Evolutionary conservation across 176 grass and related monocot genomes (phyloP), one percentile per base, ranked within the genome.

Genomic region (Cenchrus americanus): DNA sequence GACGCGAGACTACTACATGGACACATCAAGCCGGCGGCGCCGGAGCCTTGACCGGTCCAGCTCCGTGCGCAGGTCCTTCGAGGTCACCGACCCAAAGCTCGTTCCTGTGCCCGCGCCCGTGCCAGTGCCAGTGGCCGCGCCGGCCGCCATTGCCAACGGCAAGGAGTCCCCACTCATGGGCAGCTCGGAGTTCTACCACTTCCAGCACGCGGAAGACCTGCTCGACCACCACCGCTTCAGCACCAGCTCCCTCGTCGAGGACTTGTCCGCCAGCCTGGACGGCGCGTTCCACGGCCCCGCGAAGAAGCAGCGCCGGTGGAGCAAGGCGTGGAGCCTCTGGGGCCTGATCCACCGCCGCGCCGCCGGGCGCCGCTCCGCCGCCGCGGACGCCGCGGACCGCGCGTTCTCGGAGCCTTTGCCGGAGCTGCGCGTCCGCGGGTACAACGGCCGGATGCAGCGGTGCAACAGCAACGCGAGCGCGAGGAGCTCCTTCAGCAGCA

Each of bases 141-240:
- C 77, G 22, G 32, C 53, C 44, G 54, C 54, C 77, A 50, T 75
- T 1, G 57, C 61, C 1, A 89, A 69, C 5, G 62, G 40, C 70
- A 88, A 52, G 72, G 90, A 48, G 12, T 87, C 90, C 13, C 85
- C 91, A 1, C 78, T 90, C 0, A 74, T 92, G 8, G 86, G 89
- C 3, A 91, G 89, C 65, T 89, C 93, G 2, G 97, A 99, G 84
- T 99, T 99, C 88, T 96, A 96, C 84, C 93, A 96, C 80, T 94
- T 92, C 70, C 93, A 96, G 3, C 93, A 99, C 51, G 89, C 89
- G 14, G 84, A 91, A 0, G 85, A 87, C 69, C 61, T 91, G 75
- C 76, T 91, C 14, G 89, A 91, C 76, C 85, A 91, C 54, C 88
- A 82, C 11, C 68, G 91, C 18, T 87, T 91, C 73, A 88, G 93